These are phyloP conservation scores for Escovopsis sp. DNA, from an alignment of 2,329 filamentous ascomycete species.

Conservation along the genomic window DNA sequence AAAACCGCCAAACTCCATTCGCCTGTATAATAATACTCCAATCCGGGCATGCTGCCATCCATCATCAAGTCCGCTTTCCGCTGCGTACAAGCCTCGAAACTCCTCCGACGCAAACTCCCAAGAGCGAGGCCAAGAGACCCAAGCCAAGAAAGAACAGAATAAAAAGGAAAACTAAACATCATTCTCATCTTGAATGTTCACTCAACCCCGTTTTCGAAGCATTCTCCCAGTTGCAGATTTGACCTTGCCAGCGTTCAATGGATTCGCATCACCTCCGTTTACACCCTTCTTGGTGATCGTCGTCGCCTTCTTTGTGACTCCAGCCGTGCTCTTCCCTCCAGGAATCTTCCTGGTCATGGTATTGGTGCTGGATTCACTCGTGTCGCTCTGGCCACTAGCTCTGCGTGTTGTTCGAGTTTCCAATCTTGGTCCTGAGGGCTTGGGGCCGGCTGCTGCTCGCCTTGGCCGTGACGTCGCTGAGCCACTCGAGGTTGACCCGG, in stretches of 20 bases:
- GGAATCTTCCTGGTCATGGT: slow-evolving; percentile 47
- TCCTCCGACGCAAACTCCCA: background rate
- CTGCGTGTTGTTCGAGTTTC: slow-evolving; percentile 36
- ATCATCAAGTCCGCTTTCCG: too few species aligned
- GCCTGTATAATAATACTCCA: background rate
- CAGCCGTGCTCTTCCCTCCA: slow-evolving; percentile 19
- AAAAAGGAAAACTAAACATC: slow-evolving; percentile 1
- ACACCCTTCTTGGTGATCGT: slow-evolving; percentile 39
- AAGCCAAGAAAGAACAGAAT: slow-evolving; percentile 4
- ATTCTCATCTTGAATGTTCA: slow-evolving; percentile 4
- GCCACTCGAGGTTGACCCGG: slow-evolving; percentile 26
- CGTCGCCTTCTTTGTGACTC: slow-evolving; percentile 35
- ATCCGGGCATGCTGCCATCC: background rate
- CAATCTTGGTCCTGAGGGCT: slow-evolving; percentile 20
- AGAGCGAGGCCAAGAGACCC: background rate
- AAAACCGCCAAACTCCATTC: slow-evolving; percentile 5
- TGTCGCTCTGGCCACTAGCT: slow-evolving; percentile 45
- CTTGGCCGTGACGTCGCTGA: slow-evolving; percentile 14
- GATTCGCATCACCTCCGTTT: slow-evolving; percentile 30
- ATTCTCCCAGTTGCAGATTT: slow-evolving; percentile 35
- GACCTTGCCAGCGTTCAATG: slow-evolving; percentile 21
- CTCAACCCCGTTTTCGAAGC: slow-evolving; percentile 37
- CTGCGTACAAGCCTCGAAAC: background rate
- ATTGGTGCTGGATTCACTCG: slow-evolving; percentile 47
- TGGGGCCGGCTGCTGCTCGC: slow-evolving; percentile 22